Conservation (phyloP, 306 rosid genomes). For the Betula pendula region DNA sequence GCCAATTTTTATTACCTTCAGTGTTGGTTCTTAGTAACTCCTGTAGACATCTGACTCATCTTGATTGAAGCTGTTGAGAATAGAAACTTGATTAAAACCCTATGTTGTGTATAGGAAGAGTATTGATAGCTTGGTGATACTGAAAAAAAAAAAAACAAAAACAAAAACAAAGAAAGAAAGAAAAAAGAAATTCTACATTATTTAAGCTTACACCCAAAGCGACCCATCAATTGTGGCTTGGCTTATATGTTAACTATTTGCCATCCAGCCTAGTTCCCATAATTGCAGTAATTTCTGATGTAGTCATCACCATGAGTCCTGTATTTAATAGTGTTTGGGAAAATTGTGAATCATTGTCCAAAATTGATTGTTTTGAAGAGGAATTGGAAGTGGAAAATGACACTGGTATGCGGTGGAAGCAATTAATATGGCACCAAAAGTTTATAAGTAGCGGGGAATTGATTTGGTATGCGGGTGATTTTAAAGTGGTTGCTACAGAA, state of each 20-base stretch:
- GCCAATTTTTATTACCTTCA: conserved; percentile 17
- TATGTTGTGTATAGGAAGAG: background rate
- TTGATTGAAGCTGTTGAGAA: background rate
- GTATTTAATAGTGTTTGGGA: background rate
- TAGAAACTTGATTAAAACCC: background rate
- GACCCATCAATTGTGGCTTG: background rate
- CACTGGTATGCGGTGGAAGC: no score
- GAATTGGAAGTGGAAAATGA: no score
- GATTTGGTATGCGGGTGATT: no score
- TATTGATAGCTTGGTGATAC: background rate
- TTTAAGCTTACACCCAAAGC: background rate
- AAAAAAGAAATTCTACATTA: background rate
- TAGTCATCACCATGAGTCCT: background rate
- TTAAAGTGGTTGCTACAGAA: no score
- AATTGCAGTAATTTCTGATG: background rate
- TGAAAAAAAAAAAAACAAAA: background rate
- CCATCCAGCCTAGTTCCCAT: background rate
- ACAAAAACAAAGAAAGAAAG: no score
- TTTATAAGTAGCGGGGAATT: no score
- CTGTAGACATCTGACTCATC: background rate
- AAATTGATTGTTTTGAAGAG: no score
- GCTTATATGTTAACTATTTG: background rate
- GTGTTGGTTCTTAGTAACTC: background rate
- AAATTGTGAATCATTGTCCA: no score
- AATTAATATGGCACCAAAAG: no score